phyloP scores from a whole-genome alignment of 495 filamentous ascomycete genomes.

The Cudoniella acicularis region DNA sequence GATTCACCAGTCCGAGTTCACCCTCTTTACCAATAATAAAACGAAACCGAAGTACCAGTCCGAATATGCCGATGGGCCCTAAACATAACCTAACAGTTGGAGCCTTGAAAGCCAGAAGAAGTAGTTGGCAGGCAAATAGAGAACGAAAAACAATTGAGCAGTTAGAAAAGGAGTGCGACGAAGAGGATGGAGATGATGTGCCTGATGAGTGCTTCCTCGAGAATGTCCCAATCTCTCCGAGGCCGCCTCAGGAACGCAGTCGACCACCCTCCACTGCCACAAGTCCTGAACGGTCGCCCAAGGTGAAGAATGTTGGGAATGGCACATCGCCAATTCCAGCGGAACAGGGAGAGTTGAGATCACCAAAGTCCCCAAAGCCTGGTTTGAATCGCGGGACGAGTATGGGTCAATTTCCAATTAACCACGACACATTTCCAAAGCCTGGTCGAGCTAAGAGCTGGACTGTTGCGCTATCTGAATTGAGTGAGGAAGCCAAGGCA shows the following conservation, averaged over 20 bases:
- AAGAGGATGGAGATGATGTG: slow-evolving; percentile 79
- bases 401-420: slow-evolving; percentile 28
- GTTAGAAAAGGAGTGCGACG: slow-evolving; percentile 79
- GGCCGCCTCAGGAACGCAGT: slow-evolving; percentile 65
- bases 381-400: slow-evolving; percentile 15
- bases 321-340: slow-evolving; percentile 47
- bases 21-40: slow-evolving; percentile 17
- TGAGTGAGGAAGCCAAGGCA: slow-evolving; percentile 84
- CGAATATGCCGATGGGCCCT: slow-evolving; percentile 18
- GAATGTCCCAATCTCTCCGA: slow-evolving; percentile 93
- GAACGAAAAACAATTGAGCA: slow-evolving; percentile 74
- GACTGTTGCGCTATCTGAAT: slow-evolving; percentile 69
- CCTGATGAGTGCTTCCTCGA: slow-evolving; percentile 88
- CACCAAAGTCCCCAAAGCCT: slow-evolving; percentile 31
- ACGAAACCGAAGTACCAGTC: slow-evolving; percentile 27
- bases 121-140: slow-evolving; percentile 65
- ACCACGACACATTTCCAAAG: slow-evolving; percentile 23
- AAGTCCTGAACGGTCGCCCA: slow-evolving; percentile 54
- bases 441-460: slow-evolving; percentile 75
- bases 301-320: slow-evolving; percentile 50
- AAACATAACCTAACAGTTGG: slow-evolving; percentile 35
- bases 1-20: slow-evolving; percentile 23
- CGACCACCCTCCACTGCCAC: slow-evolving; percentile 39
- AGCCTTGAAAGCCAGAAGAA: slow-evolving; percentile 43
- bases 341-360: slow-evolving; percentile 45